These are phyloP conservation scores for Jackrogersella multiformis DNA, from an alignment of 495 filamentous ascomycete genomes.

Conservation along the genomic window DNA sequence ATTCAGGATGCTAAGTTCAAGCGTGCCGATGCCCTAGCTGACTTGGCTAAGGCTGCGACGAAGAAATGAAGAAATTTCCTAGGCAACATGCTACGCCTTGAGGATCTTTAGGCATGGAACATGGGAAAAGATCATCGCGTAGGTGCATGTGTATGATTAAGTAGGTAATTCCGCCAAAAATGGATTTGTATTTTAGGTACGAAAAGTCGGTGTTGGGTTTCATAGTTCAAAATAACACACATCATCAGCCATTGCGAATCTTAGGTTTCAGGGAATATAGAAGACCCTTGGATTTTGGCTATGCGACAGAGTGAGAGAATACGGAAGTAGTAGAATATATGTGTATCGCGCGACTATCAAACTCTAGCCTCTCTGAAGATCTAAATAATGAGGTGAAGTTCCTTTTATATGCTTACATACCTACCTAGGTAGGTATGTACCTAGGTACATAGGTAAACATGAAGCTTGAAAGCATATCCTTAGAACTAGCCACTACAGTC, in stretches of 20 bases:
- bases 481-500: no score
- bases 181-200: background rate
- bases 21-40: constrained; percentile 71
- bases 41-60: constrained; percentile 63
- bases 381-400: no score
- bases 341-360: no score
- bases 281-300: no score
- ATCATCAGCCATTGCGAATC: background rate
- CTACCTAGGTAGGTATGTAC: no score
- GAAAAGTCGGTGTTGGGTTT: background rate
- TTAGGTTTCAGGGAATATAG: no score
- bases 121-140: background rate
- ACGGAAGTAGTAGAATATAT: no score
- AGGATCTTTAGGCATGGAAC: background rate
- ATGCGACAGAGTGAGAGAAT: no score
- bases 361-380: no score
- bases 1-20: constrained; percentile 78
- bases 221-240: background rate
- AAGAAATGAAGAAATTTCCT: constrained; percentile 52
- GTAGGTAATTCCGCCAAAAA: background rate
- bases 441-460: no score
- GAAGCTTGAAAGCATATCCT: no score
- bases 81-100: background rate
- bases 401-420: no score
- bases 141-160: constrained; percentile 2